Percentiles rank a stretch among this genome's conserved stretches.
phyloP scores from a whole-genome alignment of 768 basidiomycete genomes.

The Suillus decipiens region DNA sequence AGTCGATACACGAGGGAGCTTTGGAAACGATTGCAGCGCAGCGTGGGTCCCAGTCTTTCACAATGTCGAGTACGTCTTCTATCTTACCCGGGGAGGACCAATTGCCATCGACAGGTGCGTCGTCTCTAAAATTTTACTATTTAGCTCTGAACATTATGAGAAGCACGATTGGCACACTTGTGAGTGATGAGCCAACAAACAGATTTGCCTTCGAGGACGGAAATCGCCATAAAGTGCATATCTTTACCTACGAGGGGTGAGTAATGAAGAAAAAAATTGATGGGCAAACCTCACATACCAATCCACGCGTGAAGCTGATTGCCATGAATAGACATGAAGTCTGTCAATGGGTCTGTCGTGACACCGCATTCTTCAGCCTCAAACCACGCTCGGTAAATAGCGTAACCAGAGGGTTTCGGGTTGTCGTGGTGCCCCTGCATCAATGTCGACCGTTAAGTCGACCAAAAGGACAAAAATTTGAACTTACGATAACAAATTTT shows the following conservation, averaged over 20 bases:
- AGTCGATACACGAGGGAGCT: constrained; percentile 34
- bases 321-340: constrained; percentile 15
- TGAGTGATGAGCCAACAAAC: constrained; percentile 26
- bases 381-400: constrained; percentile 31
- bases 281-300: constrained; percentile 11
- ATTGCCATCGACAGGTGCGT: constrained; percentile 21
- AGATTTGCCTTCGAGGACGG: constrained; percentile 17
- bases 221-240: constrained; percentile 24
- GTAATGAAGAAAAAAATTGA: not conserved
- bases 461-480: not conserved
- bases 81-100: constrained; percentile 25
- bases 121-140: constrained; percentile 15
- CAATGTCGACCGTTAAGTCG: not conserved
- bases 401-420: constrained; percentile 23
- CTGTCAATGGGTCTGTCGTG: constrained; percentile 22
- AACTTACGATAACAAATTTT: constrained; percentile 21
- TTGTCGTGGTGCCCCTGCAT: constrained; percentile 26
- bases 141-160: not conserved
- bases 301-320: constrained; percentile 23
- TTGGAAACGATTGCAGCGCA: constrained; percentile 25
- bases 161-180: constrained; percentile 13
- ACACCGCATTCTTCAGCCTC: constrained; percentile 21
- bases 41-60: constrained; percentile 28
- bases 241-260: constrained; percentile 13
- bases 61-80: constrained; percentile 24